A percentile compares a stretch with the other conserved stretches of the same genome.
These are phyloP conservation scores for Geotrichum reessii DNA, from an alignment of 1,139 yeast genomes.

Conservation along the genomic window DNA sequence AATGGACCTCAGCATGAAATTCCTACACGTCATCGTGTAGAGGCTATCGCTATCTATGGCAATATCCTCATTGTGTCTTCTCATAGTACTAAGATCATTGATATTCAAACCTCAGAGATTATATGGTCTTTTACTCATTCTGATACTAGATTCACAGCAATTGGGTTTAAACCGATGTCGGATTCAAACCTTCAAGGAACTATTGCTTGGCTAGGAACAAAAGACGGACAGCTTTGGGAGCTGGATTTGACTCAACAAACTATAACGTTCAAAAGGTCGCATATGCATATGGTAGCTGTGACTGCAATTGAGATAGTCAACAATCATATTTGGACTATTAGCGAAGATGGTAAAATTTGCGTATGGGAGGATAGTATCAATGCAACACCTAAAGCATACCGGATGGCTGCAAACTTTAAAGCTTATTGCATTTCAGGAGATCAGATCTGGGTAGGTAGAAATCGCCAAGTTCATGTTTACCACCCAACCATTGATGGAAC, in stretches of 20 bases:
- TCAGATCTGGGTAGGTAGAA: slow-evolving; percentile 37
- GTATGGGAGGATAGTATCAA: slow-evolving; percentile 34
- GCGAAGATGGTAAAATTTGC: slow-evolving; percentile 39
- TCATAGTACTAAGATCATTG: slow-evolving; percentile 27
- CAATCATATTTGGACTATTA: slow-evolving; percentile 35
- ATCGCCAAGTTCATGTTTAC: slow-evolving; percentile 34
- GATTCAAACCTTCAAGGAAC: slow-evolving; percentile 23
- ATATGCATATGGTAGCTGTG: slow-evolving; percentile 32
- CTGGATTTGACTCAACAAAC: slow-evolving; percentile 23
- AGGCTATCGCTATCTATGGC: slow-evolving; percentile 28
- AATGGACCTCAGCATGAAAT: slow-evolving; percentile 31
- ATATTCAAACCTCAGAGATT: slow-evolving; percentile 28
- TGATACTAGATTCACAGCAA: slow-evolving; percentile 30
- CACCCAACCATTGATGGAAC: slow-evolving; percentile 28
- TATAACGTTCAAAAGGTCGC: slow-evolving; percentile 26
- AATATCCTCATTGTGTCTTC: slow-evolving; percentile 28
- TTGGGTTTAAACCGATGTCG: slow-evolving; percentile 23
- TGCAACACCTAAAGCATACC: slow-evolving; percentile 30
- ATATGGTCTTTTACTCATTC: slow-evolving; percentile 27
- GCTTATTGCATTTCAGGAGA: slow-evolving; percentile 29
- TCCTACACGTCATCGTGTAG: slow-evolving; percentile 29
- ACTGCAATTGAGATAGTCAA: slow-evolving; percentile 29
- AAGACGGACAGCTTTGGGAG: slow-evolving; percentile 37
- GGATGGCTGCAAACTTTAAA: slow-evolving; percentile 33
- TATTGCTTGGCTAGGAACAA: slow-evolving; percentile 37